Conservation (phyloP, 129 eudicot genomes). For the Artemisia annua region DNA sequence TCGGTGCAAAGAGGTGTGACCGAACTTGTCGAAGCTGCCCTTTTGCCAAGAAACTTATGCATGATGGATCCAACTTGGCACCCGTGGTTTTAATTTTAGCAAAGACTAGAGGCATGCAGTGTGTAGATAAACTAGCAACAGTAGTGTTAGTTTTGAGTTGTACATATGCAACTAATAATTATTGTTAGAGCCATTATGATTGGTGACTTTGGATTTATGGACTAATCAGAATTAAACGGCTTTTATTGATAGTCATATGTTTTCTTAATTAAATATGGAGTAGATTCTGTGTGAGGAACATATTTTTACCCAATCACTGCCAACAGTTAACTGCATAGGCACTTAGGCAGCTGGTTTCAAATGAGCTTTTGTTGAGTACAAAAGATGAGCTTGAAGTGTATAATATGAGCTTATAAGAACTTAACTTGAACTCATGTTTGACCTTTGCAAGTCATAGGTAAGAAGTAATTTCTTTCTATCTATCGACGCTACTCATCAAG, state of each 20-base stretch:
- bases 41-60: constrained; percentile 87
- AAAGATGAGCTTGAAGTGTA: too few species aligned
- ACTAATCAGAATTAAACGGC: background rate
- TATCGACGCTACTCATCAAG: too few species aligned
- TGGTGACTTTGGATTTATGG: constrained; percentile 1
- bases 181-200: constrained; percentile 5
- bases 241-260: background rate
- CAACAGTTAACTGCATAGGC: too few species aligned
- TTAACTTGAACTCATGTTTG: too few species aligned
- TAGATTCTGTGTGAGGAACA: too few species aligned
- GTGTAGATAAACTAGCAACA: constrained; percentile 8
- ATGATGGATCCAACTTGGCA: constrained; percentile 99
- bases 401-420: too few species aligned
- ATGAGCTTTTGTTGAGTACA: too few species aligned
- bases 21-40: constrained; percentile 91
- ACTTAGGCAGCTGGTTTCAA: too few species aligned
- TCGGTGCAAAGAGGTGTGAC: constrained; percentile 95
- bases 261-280: too few species aligned
- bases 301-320: too few species aligned
- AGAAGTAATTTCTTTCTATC: too few species aligned
- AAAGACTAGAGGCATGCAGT: constrained; percentile 7
- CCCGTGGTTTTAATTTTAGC: constrained; percentile 73
- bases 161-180: constrained; percentile 23
- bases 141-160: constrained; percentile 11
- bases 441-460: too few species aligned